These are phyloP conservation scores for Phyllostachys edulis DNA, from an alignment of 176 grass and related monocot genomes.

Conservation along the genomic window DNA sequence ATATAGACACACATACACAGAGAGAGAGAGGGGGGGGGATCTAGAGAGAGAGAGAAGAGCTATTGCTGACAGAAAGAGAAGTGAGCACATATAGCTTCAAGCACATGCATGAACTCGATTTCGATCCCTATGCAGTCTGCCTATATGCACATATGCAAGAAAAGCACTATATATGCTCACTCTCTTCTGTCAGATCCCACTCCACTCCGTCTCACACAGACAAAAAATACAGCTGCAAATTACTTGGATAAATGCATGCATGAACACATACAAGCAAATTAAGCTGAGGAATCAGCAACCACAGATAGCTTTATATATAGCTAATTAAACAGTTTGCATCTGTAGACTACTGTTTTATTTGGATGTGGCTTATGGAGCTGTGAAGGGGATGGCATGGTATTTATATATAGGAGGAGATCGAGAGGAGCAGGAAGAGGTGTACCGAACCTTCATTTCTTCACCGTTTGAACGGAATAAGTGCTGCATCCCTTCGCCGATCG, in stretches of 20 bases:
- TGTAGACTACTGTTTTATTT: constrained; percentile 42
- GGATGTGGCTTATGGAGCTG: constrained; percentile 27
- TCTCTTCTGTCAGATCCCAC: constrained; percentile 33
- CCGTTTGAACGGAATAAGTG: constrained; percentile 28
- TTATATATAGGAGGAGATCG: constrained; percentile 46
- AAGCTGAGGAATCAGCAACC: background rate
- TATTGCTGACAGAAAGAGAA: constrained; percentile 24
- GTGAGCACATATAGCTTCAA: constrained; percentile 39
- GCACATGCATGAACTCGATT: constrained; percentile 24
- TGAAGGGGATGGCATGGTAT: constrained; percentile 35
- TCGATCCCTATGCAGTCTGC: background rate
- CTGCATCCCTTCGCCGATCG: background rate
- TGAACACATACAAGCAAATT: constrained; percentile 3
- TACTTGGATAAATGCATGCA: background rate
- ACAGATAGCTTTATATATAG: background rate
- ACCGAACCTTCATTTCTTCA: background rate
- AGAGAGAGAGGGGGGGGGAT: no score
- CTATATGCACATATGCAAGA: constrained; percentile 26
- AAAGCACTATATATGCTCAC: constrained; percentile 56
- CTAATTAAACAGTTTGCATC: background rate
- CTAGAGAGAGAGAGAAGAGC: background rate
- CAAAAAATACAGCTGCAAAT: background rate
- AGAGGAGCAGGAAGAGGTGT: background rate
- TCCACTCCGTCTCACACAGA: background rate
- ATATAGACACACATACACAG: no score